phyloP scores from a whole-genome alignment of 2,329 filamentous ascomycete species.

The Bimuria novae-zelandiae region DNA sequence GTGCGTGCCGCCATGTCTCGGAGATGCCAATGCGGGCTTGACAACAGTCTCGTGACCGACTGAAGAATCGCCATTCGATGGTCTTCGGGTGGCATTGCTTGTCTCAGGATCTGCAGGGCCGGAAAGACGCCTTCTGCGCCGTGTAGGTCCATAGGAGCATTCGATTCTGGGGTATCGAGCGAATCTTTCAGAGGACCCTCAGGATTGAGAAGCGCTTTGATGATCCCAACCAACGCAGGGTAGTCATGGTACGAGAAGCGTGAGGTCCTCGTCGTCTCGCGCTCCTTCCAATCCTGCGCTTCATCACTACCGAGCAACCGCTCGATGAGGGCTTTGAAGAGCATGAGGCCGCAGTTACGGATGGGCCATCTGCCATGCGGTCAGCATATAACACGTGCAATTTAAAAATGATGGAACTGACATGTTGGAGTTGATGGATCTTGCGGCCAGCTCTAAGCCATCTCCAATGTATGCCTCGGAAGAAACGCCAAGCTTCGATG shows the following conservation, averaged over 20 bases:
- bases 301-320: slow-evolving; percentile 76
- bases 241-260: slow-evolving; percentile 73
- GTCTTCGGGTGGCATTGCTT: slow-evolving; percentile 67
- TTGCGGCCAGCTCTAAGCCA: slow-evolving; percentile 78
- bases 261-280: slow-evolving; percentile 47
- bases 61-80: slow-evolving; percentile 60
- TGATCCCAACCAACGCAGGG: slow-evolving; percentile 65
- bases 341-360: slow-evolving; percentile 87
- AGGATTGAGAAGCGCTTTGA: slow-evolving; percentile 63
- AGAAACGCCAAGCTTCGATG: slow-evolving; percentile 71
- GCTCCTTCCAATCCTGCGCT: slow-evolving; percentile 61
- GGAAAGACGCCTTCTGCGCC: slow-evolving; percentile 74
- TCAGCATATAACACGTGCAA: not conserved
- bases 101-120: slow-evolving; percentile 77
- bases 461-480: slow-evolving; percentile 76
- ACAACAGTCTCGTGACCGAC: slow-evolving; percentile 66
- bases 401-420: slow-evolving; percentile 47
- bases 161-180: slow-evolving; percentile 24
- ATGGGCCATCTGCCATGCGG: slow-evolving; percentile 75
- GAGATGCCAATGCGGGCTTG: slow-evolving; percentile 77
- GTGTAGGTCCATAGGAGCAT: slow-evolving; percentile 39
- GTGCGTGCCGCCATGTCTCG: slow-evolving; percentile 80
- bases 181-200: slow-evolving; percentile 33
- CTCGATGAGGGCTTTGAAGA: slow-evolving; percentile 85
- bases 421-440: slow-evolving; percentile 77